phyloP scores from a whole-genome alignment of 495 filamentous ascomycete genomes.

The Penicillium crystallinum region DNA sequence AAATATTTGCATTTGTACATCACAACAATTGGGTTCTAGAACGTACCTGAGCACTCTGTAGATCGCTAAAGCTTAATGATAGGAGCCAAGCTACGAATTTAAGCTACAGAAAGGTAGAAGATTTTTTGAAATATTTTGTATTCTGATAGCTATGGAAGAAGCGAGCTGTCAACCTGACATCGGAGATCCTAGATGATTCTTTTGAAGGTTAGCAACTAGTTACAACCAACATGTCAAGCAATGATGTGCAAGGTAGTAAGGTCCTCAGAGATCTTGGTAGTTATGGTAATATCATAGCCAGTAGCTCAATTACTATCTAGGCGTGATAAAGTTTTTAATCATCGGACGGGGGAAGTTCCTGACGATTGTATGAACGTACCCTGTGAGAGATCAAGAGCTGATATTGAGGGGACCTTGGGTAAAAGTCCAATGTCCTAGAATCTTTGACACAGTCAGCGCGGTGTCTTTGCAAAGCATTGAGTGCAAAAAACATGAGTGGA shows the following conservation, averaged over 20 bases:
- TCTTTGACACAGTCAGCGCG: slow-evolving; percentile 29
- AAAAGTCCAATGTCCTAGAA: slow-evolving; percentile 4
- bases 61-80: background rate
- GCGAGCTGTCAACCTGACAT: background rate
- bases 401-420: background rate
- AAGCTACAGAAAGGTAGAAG: background rate
- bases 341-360: slow-evolving; percentile 43
- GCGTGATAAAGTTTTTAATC: slow-evolving; percentile 67
- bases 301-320: slow-evolving; percentile 83
- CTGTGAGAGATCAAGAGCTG: background rate
- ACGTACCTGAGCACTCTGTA: no score
- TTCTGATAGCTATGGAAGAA: slow-evolving; percentile 1
- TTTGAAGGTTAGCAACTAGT: slow-evolving; percentile 25
- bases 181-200: slow-evolving; percentile 6
- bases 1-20: slow-evolving; percentile 14
- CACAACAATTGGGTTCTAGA: background rate
- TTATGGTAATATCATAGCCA: slow-evolving; percentile 58
- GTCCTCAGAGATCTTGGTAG: slow-evolving; percentile 88
- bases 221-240: slow-evolving; percentile 15
- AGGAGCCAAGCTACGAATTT: background rate
- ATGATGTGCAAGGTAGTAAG: slow-evolving; percentile 16
- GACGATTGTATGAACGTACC: slow-evolving; percentile 15
- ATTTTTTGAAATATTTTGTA: background rate
- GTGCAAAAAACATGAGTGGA: slow-evolving; percentile 3
- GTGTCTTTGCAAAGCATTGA: slow-evolving; percentile 12